Base-by-base conservation (phyloP, 2,329 filamentous ascomycete species). In the Westerdykella aurantiaca region DNA sequence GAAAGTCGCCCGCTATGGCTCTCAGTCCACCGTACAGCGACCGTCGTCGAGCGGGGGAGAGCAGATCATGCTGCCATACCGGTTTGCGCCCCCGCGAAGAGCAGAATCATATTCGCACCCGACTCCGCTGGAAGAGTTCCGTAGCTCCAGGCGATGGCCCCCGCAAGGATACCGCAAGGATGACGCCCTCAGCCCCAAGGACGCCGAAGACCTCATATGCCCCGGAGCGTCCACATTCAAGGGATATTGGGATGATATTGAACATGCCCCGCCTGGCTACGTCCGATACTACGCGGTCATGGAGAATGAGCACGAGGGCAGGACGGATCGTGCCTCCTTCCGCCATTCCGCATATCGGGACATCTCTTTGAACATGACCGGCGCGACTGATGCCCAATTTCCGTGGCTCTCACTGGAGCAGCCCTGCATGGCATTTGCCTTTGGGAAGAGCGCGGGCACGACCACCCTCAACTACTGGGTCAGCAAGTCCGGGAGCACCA, bases 341-440 rank as follows among this genome's bases (percentile, higher is more conserved):
- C 61, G 59, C 43, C 58, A 65, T 34, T 49, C 58, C 17, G 60
- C 67, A 7, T 70, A 67, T 45, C 48, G 55, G 31, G 63, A 66
- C 23, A 64, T 68, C 6, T 68, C 67, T 13, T 54, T 70, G 42
- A 66, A 66, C 34, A 55, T 69, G 52, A 61, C 58, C 12, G 65
- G 53, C 10, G 48, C 58, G 13, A 56, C 50, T n/a, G 62, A 68
- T 12, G 58, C 54, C 41, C 58, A 66, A 33, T 63, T 62, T 46
- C 83, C 82, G 2, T 88, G 82, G 85, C 78, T 84, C 49, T 83
- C 84, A 1, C 71, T 88, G 21, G 85, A 89, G 58, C 83, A 88
- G 56, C 85, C 85, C 4, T 86, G 82, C 60, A 81, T 82, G 64
- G 75, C 80, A 0, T 86, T 85, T 60, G 78, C 76, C 51, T 84